Conservation (phyloP, 805 yeast genomes). For the Dipodascus geniculatus region DNA sequence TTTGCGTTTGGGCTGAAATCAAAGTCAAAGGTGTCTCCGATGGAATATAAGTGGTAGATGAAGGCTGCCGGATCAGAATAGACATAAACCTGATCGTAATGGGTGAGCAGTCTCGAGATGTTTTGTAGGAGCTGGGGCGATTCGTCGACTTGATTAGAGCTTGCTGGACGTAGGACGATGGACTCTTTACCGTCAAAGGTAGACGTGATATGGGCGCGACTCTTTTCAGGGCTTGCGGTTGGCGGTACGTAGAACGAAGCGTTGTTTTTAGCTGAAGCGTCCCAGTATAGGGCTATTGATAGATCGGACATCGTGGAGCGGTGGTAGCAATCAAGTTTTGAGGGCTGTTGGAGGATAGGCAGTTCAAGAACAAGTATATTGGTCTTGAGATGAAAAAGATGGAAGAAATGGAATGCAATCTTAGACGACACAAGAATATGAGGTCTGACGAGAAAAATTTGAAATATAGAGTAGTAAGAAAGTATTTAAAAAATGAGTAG, state of each 20-base stretch:
- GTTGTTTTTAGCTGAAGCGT: not conserved
- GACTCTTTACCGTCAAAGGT: not conserved
- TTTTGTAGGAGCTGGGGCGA: not conserved
- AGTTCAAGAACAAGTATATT: not conserved
- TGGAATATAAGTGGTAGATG: not conserved
- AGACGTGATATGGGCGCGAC: not conserved
- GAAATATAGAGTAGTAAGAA: not conserved
- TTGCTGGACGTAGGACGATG: not conserved
- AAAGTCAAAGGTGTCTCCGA: not conserved
- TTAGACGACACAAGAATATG: no score
- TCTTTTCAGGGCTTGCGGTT: not conserved
- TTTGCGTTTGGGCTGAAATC: not conserved
- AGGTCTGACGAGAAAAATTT: no score
- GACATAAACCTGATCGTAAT: not conserved
- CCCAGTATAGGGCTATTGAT: not conserved
- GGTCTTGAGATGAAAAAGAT: not conserved
- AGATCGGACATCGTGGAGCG: not conserved
- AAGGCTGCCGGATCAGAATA: not conserved
- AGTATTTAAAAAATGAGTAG: no score
- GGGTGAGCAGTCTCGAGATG: not conserved
- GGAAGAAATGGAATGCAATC: not conserved
- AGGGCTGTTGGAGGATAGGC: not conserved
- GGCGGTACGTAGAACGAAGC: not conserved
- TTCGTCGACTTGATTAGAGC: not conserved
- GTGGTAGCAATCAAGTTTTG: not conserved